Evolutionary conservation across 169 alveolate genomes (phyloP).

Genomic region (Haemoproteus tartakovskyi): DNA sequence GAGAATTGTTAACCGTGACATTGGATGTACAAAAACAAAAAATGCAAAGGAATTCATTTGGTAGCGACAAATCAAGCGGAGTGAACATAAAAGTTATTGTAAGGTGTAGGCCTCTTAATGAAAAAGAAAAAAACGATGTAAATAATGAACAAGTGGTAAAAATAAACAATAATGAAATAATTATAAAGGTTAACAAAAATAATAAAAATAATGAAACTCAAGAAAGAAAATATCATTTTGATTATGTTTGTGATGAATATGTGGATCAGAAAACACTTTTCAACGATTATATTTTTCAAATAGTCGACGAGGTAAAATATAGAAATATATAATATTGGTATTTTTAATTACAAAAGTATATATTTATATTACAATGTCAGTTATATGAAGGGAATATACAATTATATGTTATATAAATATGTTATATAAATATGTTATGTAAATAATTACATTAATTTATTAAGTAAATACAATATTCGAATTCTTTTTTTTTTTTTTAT

Average conservation of each 20-base stretch:
- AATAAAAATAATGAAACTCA: constrained; percentile 65
- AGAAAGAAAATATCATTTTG: constrained; percentile 63
- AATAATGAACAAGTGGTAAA: constrained; percentile 62
- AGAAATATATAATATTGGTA: too few relatives aligned
- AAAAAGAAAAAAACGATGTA: constrained; percentile 85
- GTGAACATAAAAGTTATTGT: constrained; percentile 89
- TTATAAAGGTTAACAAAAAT: constrained; percentile 59
- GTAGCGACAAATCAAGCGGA: constrained; percentile 9
- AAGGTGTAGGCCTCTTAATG: constrained; percentile 93
- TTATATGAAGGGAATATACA: too few relatives aligned
- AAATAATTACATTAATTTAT: neutral
- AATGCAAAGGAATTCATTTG: too few relatives aligned
- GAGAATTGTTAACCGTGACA: too few relatives aligned
- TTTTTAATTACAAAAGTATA: too few relatives aligned
- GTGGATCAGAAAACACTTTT: constrained; percentile 67
- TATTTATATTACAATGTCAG: too few relatives aligned
- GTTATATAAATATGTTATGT: too few relatives aligned
- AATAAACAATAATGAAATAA: constrained; percentile 68
- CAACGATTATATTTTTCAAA: constrained; percentile 80
- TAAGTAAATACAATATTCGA: neutral
- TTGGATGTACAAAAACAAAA: too few relatives aligned
- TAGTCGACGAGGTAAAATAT: constrained; percentile 87
- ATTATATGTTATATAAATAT: too few relatives aligned
- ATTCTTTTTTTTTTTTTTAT: neutral
- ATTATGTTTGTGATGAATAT: constrained; percentile 56